These are phyloP conservation scores for Carex pumila DNA, from an alignment of 176 grass and related monocot genomes.

Conservation along the genomic window DNA sequence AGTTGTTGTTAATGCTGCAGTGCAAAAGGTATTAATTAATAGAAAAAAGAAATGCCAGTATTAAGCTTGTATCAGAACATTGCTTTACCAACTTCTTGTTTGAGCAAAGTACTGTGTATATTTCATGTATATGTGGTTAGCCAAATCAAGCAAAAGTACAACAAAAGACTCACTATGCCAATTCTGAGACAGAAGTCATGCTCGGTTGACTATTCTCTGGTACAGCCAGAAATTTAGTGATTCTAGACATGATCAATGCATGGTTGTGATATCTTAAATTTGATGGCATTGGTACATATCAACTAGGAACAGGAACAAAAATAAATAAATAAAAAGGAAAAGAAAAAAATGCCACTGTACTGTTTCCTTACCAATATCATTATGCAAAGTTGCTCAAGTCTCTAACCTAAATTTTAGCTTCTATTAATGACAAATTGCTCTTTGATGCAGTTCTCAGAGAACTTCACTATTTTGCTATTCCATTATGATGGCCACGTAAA, in stretches of 20 bases:
- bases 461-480: constrained; percentile 41
- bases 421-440: not conserved
- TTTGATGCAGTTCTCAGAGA: constrained; percentile 44
- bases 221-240: not conserved
- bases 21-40: constrained; percentile 60
- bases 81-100: not conserved
- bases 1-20: constrained; percentile 73
- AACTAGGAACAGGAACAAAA: not conserved
- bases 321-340: not conserved
- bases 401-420: not conserved
- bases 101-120: not conserved
- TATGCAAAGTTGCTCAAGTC: not conserved
- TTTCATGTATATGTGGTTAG: not conserved
- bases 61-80: not conserved
- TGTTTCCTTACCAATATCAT: not conserved
- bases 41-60: not conserved
- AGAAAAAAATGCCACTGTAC: not conserved
- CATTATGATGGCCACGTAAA: constrained; percentile 40
- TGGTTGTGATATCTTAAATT: not conserved
- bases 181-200: not conserved
- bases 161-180: not conserved
- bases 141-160: not conserved
- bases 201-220: not conserved
- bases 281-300: not conserved
- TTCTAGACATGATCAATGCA: not conserved